These are phyloP conservation scores for Claviceps monticola DNA, from an alignment of 2,329 filamentous ascomycete genomes.

Conservation along the genomic window DNA sequence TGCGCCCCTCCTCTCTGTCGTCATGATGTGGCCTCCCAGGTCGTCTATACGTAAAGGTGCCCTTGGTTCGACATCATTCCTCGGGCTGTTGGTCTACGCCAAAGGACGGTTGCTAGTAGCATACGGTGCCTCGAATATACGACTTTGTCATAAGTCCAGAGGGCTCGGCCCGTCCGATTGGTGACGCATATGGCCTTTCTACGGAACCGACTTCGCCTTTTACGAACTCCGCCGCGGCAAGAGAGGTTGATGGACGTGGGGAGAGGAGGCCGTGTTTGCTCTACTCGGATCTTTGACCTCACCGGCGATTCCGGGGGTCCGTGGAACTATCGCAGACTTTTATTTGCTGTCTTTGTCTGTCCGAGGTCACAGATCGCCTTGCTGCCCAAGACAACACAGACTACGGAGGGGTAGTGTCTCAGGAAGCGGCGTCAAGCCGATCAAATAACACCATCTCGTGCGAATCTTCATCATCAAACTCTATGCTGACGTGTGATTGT, in stretches of 20 bases:
- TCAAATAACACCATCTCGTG: neutral
- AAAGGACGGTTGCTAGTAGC: neutral
- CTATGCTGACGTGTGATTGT: slow-evolving; percentile 1
- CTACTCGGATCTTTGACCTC: neutral
- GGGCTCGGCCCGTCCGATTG: neutral
- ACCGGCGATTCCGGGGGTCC: neutral
- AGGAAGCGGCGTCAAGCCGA: neutral
- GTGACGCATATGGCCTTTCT: slow-evolving; percentile 1
- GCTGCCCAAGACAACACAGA: neutral
- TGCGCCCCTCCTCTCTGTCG: slow-evolving; percentile 23
- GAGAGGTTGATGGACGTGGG: neutral
- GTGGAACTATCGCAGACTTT: neutral
- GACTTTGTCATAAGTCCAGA: neutral
- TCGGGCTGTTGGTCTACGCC: neutral
- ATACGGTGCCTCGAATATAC: neutral
- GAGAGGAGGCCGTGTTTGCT: neutral
- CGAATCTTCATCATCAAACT: neutral
- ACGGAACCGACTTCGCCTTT: neutral
- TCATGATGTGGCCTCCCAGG: slow-evolving; percentile 17
- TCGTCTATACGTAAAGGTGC: neutral
- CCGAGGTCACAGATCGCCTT: slow-evolving; percentile 1
- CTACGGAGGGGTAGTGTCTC: neutral
- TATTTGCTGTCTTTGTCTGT: neutral
- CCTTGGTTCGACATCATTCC: neutral
- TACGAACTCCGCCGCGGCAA: neutral